phyloP scores from a whole-genome alignment of 192 early-diverging fungal genomes.

The Rhizophagus clarus region DNA sequence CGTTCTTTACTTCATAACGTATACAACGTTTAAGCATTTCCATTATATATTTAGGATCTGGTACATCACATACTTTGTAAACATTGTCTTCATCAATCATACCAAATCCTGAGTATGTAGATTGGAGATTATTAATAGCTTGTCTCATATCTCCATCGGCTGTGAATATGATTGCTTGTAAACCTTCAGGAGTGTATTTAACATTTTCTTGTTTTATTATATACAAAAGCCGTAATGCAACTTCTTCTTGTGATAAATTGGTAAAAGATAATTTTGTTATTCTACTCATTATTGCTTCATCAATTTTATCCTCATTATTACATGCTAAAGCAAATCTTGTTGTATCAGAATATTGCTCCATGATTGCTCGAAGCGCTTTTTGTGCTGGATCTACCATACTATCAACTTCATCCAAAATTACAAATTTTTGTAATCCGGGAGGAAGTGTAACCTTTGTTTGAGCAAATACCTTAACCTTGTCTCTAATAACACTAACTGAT shows the following conservation, averaged over 20 bases:
- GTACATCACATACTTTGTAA: conserved; percentile 97
- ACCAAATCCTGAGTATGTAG: conserved; percentile 85
- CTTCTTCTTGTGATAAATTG: conserved; percentile 76
- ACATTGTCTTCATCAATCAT: conserved; percentile 88
- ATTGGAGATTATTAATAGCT: conserved; percentile 95
- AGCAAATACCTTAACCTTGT: conserved; percentile 98
- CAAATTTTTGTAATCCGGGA: conserved; percentile 79
- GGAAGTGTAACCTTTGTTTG: conserved; percentile 97
- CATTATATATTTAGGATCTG: conserved; percentile 82
- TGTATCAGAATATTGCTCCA: conserved; percentile 96
- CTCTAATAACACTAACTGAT: conserved; percentile 95
- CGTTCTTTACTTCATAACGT: conserved; percentile 68
- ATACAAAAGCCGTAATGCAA: conserved; percentile 79
- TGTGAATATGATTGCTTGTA: conserved; percentile 94
- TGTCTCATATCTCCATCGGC: conserved; percentile 99
- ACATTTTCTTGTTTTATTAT: conserved; percentile 84
- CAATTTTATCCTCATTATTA: conserved; percentile 95
- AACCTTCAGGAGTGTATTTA: conserved; percentile 82
- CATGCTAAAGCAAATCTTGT: conserved; percentile 97
- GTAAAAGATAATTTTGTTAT: conserved; percentile 91
- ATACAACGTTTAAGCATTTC: conserved; percentile 76
- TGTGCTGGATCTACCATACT: conserved; percentile 97
- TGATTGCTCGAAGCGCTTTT: conserved; percentile 95
- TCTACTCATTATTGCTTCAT: conserved; percentile 96
- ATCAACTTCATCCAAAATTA: conserved; percentile 99